Percentiles rank a stretch among this genome's conserved stretches.
These are phyloP conservation scores for Adenanthera pavonina DNA, from an alignment of 306 rosid genomes.

Conservation along the genomic window DNA sequence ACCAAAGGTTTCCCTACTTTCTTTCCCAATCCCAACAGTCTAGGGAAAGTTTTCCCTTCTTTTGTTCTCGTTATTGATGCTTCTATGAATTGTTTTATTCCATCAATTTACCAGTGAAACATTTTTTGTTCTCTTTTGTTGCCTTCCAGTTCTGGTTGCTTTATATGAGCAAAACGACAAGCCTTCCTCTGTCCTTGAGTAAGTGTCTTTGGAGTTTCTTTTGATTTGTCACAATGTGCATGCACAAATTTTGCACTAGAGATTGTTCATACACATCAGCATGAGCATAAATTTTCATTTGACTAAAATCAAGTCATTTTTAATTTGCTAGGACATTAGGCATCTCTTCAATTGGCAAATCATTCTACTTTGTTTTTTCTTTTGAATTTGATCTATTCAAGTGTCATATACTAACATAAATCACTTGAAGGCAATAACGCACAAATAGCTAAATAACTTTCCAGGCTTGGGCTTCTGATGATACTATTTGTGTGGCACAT, in stretches of 20 bases:
- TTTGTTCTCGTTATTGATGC: background rate
- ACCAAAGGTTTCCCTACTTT: slow-evolving; percentile 70
- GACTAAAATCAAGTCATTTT: background rate
- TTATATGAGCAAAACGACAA: slow-evolving; percentile 94
- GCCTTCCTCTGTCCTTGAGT: slow-evolving; percentile 97
- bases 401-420: background rate
- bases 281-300: background rate
- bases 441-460: background rate
- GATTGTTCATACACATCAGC: background rate
- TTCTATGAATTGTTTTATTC: background rate
- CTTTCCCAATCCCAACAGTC: background rate
- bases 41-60: background rate
- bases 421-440: background rate
- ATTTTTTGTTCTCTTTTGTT: slow-evolving; percentile 6
- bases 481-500: background rate
- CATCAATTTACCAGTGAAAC: background rate
- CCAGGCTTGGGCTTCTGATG: slow-evolving; percentile 24
- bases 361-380: background rate
- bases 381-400: background rate
- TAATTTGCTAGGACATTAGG: background rate
- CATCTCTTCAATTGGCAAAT: background rate
- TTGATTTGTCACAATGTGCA: background rate
- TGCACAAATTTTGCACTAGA: background rate
- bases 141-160: slow-evolving; percentile 78
- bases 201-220: slow-evolving; percentile 36